Conservation (phyloP, 2,329 filamentous ascomycete genomes). For the Fusarium sp. region DNA sequence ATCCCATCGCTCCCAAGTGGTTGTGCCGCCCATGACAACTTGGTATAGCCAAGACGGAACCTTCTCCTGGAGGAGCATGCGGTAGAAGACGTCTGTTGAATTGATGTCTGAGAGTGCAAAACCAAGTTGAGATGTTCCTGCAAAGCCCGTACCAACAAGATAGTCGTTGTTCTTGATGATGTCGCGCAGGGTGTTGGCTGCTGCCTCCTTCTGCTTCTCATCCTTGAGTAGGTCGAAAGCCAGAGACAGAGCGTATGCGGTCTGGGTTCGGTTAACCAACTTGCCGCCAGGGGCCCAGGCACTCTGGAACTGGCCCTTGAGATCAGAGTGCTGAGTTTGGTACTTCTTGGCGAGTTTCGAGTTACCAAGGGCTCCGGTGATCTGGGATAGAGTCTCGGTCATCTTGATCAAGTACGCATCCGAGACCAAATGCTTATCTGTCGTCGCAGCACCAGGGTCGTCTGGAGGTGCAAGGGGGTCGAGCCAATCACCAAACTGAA, state of each 20-base stretch:
- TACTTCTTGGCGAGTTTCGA: constrained; percentile 40
- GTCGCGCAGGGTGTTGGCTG: constrained; percentile 44
- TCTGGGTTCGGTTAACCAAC: constrained; percentile 53
- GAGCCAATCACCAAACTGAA: constrained; percentile 59
- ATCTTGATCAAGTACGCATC: constrained; percentile 59
- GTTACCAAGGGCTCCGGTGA: constrained; percentile 48
- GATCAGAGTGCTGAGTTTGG: constrained; percentile 20
- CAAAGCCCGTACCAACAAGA: constrained; percentile 56
- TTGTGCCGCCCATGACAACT: constrained; percentile 58
- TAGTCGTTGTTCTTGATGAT: constrained; percentile 48
- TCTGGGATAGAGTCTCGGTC: constrained; percentile 49
- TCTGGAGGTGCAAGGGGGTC: constrained; percentile 56
- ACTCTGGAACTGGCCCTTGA: constrained; percentile 45
- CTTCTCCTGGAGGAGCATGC: constrained; percentile 58
- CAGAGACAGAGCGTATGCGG: constrained; percentile 51
- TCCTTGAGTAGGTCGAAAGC: constrained; percentile 50
- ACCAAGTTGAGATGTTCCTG: background rate
- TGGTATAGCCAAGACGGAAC: constrained; percentile 61
- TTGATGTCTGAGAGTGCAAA: constrained; percentile 30
- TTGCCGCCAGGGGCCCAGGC: constrained; percentile 47
- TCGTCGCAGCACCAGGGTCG: constrained; percentile 51
- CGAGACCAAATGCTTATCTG: constrained; percentile 52
- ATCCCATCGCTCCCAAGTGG: constrained; percentile 64
- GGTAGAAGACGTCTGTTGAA: constrained; percentile 52
- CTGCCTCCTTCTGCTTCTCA: constrained; percentile 20